Base-by-base conservation (phyloP, 2,329 filamentous ascomycete genomes). In the Xylaria sp. region DNA sequence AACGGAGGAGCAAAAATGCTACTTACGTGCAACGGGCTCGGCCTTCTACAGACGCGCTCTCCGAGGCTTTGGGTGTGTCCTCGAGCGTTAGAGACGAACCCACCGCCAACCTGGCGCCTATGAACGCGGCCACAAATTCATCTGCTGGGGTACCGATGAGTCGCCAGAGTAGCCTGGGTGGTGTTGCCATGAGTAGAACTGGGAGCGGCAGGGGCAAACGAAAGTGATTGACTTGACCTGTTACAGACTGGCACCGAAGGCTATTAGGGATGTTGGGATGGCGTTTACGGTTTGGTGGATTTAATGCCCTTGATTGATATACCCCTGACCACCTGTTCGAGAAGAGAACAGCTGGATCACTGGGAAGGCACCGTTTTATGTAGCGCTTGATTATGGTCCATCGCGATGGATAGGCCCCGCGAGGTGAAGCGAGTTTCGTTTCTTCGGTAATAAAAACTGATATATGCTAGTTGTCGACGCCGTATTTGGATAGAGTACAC, bases 141-240 rank as follows among this genome's bases (percentile, higher is more conserved):
- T 66, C 68, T 25, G 76, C 76, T 0, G 79, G 78, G 0, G 76
- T 77, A 13, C 79, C 83, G 1, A 85, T 85, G 81, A 85, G 83
- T 68, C 80, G 83, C 37, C 82, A 83, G 71, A 85, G 81, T 73
- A 85, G 83, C 55, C 75, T 81, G 3, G 83, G 83, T 23, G 85
- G 84, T 41, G 80, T 81, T 31, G 77, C 82, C 11, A 86, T 86
- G 84, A 86, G 83, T 65, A 78, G 85, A 21, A 81, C 78, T 23
- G 78, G 80, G 44, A 85, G 82, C 64, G 80, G 79, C 21, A 78
- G 83, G 53, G 83, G 83, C 13, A 70, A 72, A 62, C 66, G 73
- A 38, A 74, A 74, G 56, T 54, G 54, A 33, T 23, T 33, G 33
- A 35, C 37, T 17, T 35, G 23, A 13, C 19, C 41, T 38, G 6